These are phyloP conservation scores for Phytophthora pini DNA, from an alignment of 352 stramenopile species.

Conservation along the genomic window DNA sequence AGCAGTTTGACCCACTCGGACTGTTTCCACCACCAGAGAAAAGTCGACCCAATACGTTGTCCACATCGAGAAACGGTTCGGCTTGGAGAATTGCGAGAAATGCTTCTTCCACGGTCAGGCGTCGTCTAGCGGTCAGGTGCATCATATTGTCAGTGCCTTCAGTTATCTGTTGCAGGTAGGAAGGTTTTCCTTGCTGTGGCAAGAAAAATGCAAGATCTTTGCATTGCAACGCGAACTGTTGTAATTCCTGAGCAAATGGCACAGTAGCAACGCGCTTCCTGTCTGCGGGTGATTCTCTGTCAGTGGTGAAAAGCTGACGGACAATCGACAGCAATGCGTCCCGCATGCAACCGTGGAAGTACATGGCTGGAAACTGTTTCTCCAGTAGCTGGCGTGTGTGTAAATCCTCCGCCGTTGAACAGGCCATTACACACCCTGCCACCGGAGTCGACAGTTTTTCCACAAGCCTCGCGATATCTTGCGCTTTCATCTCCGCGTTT, in stretches of 20 bases:
- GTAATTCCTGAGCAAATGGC: conserved; percentile 36
- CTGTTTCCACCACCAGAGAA: conserved; percentile 3
- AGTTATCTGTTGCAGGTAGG: not conserved
- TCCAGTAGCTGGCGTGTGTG: conserved; percentile 34
- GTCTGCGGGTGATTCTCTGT: not conserved
- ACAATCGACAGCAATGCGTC: conserved; percentile 34
- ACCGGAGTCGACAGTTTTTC: conserved; percentile 23
- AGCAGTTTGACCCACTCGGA: not conserved
- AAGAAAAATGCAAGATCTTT: conserved; percentile 42
- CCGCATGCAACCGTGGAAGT: conserved; percentile 47
- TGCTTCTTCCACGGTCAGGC: conserved; percentile 31
- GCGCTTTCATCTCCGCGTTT: conserved; percentile 24
- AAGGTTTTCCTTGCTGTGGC: not conserved
- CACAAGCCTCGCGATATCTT: conserved; percentile 31
- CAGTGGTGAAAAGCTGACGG: conserved; percentile 29
- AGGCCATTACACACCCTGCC: conserved; percentile 41
- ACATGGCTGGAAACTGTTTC: conserved; percentile 40
- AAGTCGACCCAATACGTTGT: conserved; percentile 16
- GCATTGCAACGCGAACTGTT: conserved; percentile 46
- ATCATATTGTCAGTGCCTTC: conserved; percentile 7
- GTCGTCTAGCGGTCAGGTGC: conserved; percentile 31
- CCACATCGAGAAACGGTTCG: conserved; percentile 38
- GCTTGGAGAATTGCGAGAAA: conserved; percentile 39
- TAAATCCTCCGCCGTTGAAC: conserved; percentile 18
- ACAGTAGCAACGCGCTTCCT: conserved; percentile 4